phyloP scores from a whole-genome alignment of 805 yeast genomes.

The Nakazawaea molendinolei region DNA sequence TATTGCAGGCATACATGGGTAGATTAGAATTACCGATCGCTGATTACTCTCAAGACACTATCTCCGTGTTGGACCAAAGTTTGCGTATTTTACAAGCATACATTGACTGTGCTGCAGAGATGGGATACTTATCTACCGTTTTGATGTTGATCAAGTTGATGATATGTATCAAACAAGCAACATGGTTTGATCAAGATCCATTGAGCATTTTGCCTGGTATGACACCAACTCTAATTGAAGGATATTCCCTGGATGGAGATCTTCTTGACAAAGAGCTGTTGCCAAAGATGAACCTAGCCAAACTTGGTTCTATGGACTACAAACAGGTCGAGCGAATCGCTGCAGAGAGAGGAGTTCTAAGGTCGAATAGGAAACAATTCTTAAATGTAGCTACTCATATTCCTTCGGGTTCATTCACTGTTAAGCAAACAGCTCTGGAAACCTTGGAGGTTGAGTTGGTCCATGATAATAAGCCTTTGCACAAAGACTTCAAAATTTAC shows the following conservation, averaged over 20 bases:
- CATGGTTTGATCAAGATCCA: slow-evolving; percentile 79
- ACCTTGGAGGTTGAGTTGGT: slow-evolving; percentile 36
- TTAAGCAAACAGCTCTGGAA: slow-evolving; percentile 30
- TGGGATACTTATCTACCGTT: slow-evolving; percentile 63
- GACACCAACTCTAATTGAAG: slow-evolving; percentile 14
- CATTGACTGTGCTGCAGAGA: slow-evolving; percentile 82
- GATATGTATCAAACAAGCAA: slow-evolving; percentile 85
- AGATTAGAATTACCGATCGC: slow-evolving; percentile 83
- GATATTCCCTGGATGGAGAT: slow-evolving; percentile 26
- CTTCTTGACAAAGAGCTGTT: slow-evolving; percentile 10
- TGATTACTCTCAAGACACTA: slow-evolving; percentile 90
- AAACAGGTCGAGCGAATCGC: slow-evolving; percentile 30
- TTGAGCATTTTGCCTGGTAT: slow-evolving; percentile 49
- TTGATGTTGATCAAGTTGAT: slow-evolving; percentile 57
- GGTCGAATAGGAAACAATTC: slow-evolving; percentile 41
- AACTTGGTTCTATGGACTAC: slow-evolving; percentile 34
- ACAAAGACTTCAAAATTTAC: slow-evolving; percentile 58
- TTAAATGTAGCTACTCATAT: slow-evolving; percentile 44
- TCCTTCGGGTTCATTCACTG: slow-evolving; percentile 50
- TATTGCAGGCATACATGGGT: slow-evolving; percentile 67
- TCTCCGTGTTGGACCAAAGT: slow-evolving; percentile 89
- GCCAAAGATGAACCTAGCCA: slow-evolving; percentile 25
- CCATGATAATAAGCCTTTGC: slow-evolving; percentile 46
- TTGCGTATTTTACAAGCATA: slow-evolving; percentile 90
- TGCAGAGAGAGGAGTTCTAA: slow-evolving; percentile 32